Conservation (phyloP, 305 asterid species). For the Fraxinus floribunda region DNA sequence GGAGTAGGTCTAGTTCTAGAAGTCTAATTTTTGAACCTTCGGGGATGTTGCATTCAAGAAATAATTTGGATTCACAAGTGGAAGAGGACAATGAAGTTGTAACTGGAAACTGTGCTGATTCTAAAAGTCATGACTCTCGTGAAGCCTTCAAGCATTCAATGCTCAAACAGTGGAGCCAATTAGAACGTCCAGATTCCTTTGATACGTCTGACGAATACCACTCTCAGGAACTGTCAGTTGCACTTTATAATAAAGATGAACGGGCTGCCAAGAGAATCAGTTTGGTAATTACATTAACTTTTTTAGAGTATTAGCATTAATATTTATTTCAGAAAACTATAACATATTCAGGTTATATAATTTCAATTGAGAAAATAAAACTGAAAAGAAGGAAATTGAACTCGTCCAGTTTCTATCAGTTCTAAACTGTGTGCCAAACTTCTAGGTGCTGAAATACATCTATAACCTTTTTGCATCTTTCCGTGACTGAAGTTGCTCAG, state of each 20-base stretch:
- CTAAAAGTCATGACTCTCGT: slow-evolving; percentile 50
- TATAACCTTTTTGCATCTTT: not conserved
- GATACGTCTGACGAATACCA: slow-evolving; percentile 79
- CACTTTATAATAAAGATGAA: slow-evolving; percentile 65
- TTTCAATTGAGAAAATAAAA: not conserved
- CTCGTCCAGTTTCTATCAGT: not conserved
- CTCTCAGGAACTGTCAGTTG: slow-evolving; percentile 77
- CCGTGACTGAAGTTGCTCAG: not conserved
- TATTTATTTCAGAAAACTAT: not conserved
- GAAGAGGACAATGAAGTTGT: slow-evolving; percentile 46
- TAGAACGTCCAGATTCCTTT: slow-evolving; percentile 71
- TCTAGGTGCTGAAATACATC: not conserved
- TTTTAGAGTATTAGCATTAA: not conserved
- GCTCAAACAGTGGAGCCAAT: slow-evolving; percentile 72
- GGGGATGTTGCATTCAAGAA: slow-evolving; percentile 48
- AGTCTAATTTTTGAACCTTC: slow-evolving; percentile 75
- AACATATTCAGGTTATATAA: not conserved
- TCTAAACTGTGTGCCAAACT: not conserved
- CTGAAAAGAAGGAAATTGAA: not conserved
- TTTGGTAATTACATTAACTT: slow-evolving; percentile 44
- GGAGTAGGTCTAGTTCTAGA: slow-evolving; percentile 83
- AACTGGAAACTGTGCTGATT: slow-evolving; percentile 32
- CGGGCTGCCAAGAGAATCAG: slow-evolving; percentile 54
- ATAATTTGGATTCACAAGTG: slow-evolving; percentile 46
- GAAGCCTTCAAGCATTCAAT: slow-evolving; percentile 46